Percentiles rank a stretch among this genome's conserved stretches.
phyloP scores from a whole-genome alignment of 441 rosid species.

The Breynia disticha region DNA sequence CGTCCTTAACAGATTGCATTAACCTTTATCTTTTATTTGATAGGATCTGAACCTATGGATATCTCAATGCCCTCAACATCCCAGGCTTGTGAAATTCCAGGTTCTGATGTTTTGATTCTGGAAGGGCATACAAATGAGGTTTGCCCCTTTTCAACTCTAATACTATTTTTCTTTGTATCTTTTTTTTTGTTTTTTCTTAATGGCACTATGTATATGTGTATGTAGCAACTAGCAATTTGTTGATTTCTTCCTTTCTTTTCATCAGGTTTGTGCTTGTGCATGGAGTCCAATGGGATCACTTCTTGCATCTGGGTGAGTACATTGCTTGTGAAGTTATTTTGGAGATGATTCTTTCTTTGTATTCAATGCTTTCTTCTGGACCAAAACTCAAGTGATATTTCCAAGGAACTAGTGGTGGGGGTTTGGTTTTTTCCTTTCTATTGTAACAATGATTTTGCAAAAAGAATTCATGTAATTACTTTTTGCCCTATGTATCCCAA shows the following conservation, averaged over 20 bases:
- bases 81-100: conserved; percentile 61
- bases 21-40: not conserved
- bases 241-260: not conserved
- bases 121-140: conserved; percentile 99
- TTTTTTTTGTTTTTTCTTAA: conserved; percentile 1
- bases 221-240: not conserved
- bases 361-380: no score
- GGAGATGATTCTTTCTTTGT: not conserved
- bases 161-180: not conserved
- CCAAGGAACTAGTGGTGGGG: no score
- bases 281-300: conserved; percentile 98
- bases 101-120: conserved; percentile 73
- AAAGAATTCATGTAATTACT: no score
- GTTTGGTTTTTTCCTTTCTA: no score
- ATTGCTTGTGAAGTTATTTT: conserved; percentile 6
- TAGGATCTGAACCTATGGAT: conserved; percentile 82
- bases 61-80: conserved; percentile 40
- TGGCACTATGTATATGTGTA: not conserved
- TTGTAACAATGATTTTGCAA: no score
- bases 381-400: no score
- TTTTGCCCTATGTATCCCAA: no score
- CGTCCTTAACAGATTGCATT: no score
- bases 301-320: conserved; percentile 95
- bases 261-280: conserved; percentile 96
- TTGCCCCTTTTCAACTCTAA: conserved; percentile 16